Evolutionary conservation across 805 yeast genomes (phyloP).

Genomic region (Peterozyma xylosa): DNA sequence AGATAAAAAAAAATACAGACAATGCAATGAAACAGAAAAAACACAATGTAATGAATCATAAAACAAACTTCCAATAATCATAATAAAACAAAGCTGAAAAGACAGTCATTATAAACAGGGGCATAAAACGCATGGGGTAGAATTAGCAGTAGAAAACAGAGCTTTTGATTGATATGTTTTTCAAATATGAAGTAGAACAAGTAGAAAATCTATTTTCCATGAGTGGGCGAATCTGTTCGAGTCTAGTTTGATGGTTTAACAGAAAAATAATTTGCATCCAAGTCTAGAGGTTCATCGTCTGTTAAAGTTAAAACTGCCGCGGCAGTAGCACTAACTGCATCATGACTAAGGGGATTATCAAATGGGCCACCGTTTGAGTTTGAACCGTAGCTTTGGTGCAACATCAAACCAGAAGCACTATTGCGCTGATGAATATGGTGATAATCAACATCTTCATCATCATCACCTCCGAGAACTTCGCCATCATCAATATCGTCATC

Average conservation of each 20-base stretch:
- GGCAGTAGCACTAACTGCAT: constrained; percentile 4
- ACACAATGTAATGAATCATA: too few relatives aligned
- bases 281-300: constrained; percentile 2
- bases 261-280: constrained; percentile 3
- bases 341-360: constrained; percentile 2
- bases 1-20: too few relatives aligned
- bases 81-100: too few relatives aligned
- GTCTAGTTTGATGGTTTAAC: background rate
- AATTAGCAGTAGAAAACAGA: too few relatives aligned
- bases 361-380: constrained; percentile 1
- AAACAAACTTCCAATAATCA: too few relatives aligned
- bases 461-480: background rate
- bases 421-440: background rate
- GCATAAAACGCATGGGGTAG: too few relatives aligned
- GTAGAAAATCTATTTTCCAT: too few relatives aligned
- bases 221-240: too few relatives aligned
- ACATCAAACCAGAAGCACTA: constrained; percentile 1
- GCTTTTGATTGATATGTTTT: too few relatives aligned
- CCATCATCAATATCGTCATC: background rate
- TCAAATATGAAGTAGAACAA: too few relatives aligned
- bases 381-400: constrained; percentile 2
- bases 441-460: background rate
- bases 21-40: too few relatives aligned
- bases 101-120: too few relatives aligned
- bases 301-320: constrained; percentile 5